Evolutionary conservation across 2,329 filamentous ascomycete species (phyloP), one percentile per base, ranked within the genome.

Genomic region (Fusarium bulbicola): DNA sequence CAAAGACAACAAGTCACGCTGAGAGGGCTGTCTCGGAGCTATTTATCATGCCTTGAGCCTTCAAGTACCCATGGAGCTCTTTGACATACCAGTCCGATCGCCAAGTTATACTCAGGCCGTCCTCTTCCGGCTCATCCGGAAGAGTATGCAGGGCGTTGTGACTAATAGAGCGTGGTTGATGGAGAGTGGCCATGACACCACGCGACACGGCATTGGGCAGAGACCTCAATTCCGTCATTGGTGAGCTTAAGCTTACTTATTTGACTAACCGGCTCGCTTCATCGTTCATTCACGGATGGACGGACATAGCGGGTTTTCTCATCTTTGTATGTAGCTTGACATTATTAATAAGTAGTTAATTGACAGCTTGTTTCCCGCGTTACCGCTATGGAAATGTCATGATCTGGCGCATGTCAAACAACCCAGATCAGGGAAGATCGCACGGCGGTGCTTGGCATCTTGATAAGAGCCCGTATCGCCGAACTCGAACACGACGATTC

Each of bases 81-180:
- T 28, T 18, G 26, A 26, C 42, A 61, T 60, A 46, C 53, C 49
- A 39, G 62, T 60, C 57, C 60, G 50, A 56, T 65, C 47, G 68
- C 59, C 64, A 63, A 66, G 62, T 58, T 46, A 46, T 26, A 42
- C 37, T 30, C 63, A 58, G 61, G 72, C 53, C 34, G 61, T 59
- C 56, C 54, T 64, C 53, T 67, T 68, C 72, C 74, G 74, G 74
- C 65, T 70, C 57, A 68, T 62, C 74, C 74, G 74, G 74, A 59
- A 68, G 52, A 53, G 59, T 40, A 63, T 65, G 74, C 66, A 75
- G 68, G 74, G 69, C 54, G 64, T 66, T 58, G 65, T 66, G 70
- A 73, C 62, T 70, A 75, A 74, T 52, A 43, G 49, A 61, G 63
- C 63, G 68, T 73, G 71, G 68, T 66, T 61, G 57, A 61, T 67